Conservation (phyloP, 208 protist genomes). For the Crithidia thermophila region DNA sequence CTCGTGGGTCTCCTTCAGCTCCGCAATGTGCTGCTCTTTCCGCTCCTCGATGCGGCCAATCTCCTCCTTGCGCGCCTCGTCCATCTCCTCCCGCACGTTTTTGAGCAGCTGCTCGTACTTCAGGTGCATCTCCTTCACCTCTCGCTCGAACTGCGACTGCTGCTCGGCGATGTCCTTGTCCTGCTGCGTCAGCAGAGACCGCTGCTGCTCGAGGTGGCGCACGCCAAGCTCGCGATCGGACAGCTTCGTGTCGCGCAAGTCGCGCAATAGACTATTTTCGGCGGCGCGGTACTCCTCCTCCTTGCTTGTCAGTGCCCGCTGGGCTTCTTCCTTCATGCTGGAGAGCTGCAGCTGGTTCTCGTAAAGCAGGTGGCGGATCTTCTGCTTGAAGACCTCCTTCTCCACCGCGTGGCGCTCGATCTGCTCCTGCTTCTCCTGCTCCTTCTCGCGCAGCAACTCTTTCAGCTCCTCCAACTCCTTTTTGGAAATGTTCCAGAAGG, state of each 20-base stretch:
- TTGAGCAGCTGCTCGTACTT: slow-evolving; percentile 95
- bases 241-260: slow-evolving; percentile 89
- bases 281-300: slow-evolving; percentile 89
- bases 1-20: slow-evolving; percentile 96
- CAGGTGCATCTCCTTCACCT: slow-evolving; percentile 94
- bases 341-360: slow-evolving; percentile 95
- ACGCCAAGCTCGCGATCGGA: slow-evolving; percentile 90
- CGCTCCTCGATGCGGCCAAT: slow-evolving; percentile 95
- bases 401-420: slow-evolving; percentile 95
- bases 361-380: slow-evolving; percentile 97
- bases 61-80: slow-evolving; percentile 92
- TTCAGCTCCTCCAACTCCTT: slow-evolving; percentile 90
- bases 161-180: slow-evolving; percentile 90
- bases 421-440: slow-evolving; percentile 94
- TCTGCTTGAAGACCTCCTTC: slow-evolving; percentile 97
- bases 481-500: slow-evolving; percentile 96
- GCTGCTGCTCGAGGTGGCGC: slow-evolving; percentile 83
- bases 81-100: slow-evolving; percentile 90
- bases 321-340: slow-evolving; percentile 87
- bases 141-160: slow-evolving; percentile 86
- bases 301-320: slow-evolving; percentile 86
- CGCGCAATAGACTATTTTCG: slow-evolving; percentile 79
- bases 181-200: slow-evolving; percentile 72
- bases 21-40: slow-evolving; percentile 96
- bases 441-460: slow-evolving; percentile 84